A percentile compares a stretch with the other conserved stretches of the same genome.
Conservation (phyloP, 2,329 filamentous ascomycete species). For the Colletotrichum abscissum region DNA sequence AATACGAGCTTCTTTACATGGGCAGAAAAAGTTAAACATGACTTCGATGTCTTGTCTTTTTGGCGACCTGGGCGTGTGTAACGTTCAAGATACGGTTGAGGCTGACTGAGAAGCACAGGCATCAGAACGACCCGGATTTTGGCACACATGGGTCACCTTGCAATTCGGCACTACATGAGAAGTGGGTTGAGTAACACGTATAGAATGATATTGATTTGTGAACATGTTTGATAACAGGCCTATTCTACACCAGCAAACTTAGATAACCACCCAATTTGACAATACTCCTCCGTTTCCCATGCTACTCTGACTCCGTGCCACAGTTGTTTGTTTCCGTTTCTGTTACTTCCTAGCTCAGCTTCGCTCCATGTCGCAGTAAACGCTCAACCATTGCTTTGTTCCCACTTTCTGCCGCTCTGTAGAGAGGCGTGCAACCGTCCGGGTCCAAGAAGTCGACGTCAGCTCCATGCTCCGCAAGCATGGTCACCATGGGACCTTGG, state of each 20-base stretch:
- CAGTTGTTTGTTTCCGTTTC: neutral
- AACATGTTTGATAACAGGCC: neutral
- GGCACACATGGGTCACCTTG: neutral
- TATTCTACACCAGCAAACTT: neutral
- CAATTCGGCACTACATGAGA: neutral
- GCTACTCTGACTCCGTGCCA: neutral
- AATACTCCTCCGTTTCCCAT: neutral
- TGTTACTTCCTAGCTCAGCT: neutral
- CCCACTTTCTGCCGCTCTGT: neutral
- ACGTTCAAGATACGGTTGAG: neutral
- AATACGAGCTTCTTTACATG: neutral
- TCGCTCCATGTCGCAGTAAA: neutral
- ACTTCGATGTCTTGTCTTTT: neutral
- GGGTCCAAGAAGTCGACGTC: neutral
- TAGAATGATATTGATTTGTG: neutral
- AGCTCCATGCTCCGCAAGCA: neutral
- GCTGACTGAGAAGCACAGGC: neutral
- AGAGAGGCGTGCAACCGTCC: neutral
- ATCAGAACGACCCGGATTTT: neutral
- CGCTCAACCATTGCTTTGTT: neutral
- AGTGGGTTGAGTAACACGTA: neutral
- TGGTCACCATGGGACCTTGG: neutral
- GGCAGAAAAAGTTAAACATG: neutral
- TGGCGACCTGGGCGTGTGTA: neutral
- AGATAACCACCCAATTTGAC: neutral